Evolutionary conservation across 345 rosid genomes (phyloP).

Genomic region (Ceriops zippeliana): DNA sequence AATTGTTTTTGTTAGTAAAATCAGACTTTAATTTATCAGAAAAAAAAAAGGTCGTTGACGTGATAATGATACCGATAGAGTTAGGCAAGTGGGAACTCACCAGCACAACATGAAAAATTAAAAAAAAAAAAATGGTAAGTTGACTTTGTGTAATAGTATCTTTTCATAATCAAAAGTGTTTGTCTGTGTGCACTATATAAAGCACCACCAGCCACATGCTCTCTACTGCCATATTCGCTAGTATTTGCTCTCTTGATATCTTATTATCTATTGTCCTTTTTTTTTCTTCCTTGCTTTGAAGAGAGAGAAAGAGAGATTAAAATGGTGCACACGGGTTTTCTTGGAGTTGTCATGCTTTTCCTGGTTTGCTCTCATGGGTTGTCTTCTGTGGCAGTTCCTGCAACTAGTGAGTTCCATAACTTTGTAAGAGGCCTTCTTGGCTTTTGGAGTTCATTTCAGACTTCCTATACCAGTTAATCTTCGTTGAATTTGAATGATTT

Average conservation of each 20-base stretch:
- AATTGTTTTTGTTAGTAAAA: no score
- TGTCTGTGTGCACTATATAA: conserved; percentile 14
- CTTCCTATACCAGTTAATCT: not conserved
- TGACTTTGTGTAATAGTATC: conserved; percentile 25
- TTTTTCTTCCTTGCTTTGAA: not conserved
- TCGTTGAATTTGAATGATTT: not conserved
- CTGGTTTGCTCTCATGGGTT: conserved; percentile 23
- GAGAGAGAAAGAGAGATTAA: no score
- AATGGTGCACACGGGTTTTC: conserved; percentile 10
- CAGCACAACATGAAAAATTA: not conserved
- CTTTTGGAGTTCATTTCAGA: not conserved
- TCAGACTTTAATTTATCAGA: no score
- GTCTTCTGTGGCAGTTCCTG: conserved; percentile 23
- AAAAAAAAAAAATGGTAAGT: conserved; percentile 21
- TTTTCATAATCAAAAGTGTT: conserved; percentile 8
- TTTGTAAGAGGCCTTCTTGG: not conserved
- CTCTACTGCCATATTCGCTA: conserved; percentile 2
- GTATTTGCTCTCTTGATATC: not conserved
- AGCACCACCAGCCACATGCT: not conserved
- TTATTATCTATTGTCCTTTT: not conserved
- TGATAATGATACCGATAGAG: conserved; percentile 2
- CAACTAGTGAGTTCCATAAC: conserved; percentile 21
- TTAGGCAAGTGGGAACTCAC: conserved; percentile 41
- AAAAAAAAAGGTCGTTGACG: no score
- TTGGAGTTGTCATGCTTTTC: conserved; percentile 4